phyloP scores from a whole-genome alignment of 2,329 filamentous ascomycete genomes.

The Paraphoma sp. region DNA sequence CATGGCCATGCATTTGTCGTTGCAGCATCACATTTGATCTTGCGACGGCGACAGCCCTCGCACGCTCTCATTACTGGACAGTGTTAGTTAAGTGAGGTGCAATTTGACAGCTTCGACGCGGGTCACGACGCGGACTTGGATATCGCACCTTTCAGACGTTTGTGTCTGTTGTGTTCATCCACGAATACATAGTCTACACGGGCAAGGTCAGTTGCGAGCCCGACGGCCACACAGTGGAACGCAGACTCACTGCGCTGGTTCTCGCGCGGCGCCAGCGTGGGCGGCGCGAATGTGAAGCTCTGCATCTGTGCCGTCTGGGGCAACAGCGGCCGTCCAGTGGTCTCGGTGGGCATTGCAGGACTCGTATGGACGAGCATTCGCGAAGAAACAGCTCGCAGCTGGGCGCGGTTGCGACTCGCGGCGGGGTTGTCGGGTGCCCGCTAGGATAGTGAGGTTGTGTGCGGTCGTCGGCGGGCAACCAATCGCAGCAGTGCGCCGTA shows the following conservation, averaged over 20 bases:
- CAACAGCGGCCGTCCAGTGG: constrained; percentile 66
- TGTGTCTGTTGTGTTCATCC: constrained; percentile 97
- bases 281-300: constrained; percentile 77
- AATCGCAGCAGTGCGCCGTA: constrained; percentile 27
- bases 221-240: constrained; percentile 2
- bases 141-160: constrained; percentile 83
- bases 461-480: constrained; percentile 28
- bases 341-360: constrained; percentile 66
- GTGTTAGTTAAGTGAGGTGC: constrained; percentile 28
- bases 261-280: constrained; percentile 69
- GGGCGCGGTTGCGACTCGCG: constrained; percentile 28
- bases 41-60: constrained; percentile 90
- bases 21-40: constrained; percentile 97
- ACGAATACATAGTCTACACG: constrained; percentile 94
- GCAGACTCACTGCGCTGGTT: constrained; percentile 79
- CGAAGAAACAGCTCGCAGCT: constrained; percentile 14
- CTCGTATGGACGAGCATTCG: constrained; percentile 8
- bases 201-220: constrained; percentile 23
- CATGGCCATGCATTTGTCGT: constrained; percentile 98
- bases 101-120: not conserved
- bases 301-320: constrained; percentile 75
- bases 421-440: constrained; percentile 43
- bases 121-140: not conserved
- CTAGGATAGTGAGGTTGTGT: constrained; percentile 34
- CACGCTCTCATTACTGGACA: constrained; percentile 89